Evolutionary conservation across 495 filamentous ascomycete genomes (phyloP), one percentile per base, ranked within the genome.

Genomic region (Parachaetomium inaequale): DNA sequence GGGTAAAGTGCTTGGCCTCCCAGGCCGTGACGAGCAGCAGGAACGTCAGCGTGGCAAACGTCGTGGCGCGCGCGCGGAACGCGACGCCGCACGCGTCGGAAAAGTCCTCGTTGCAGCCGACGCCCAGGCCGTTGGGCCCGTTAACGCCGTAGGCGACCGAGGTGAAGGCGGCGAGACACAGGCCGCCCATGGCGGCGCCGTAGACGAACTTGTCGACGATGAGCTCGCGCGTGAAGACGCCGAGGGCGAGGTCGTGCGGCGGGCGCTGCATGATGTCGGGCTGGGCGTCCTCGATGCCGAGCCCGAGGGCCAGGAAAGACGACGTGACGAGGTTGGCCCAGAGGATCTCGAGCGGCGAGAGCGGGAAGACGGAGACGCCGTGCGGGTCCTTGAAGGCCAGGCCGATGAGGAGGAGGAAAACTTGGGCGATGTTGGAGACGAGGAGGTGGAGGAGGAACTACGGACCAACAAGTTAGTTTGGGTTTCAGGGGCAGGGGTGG

Each of bases 311-410:
- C 2, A 88, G 84, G 68, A 92, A 85, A 2, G 84, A 87, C 10
- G 87, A 90, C 1, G 89, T 91, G 36, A 90, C 74, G 71, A 91
- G 83, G 72, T 90, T 92, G 61, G 88, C 85, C 88, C 88, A 91
- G 38, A 92, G 77, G 62, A 91, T 89, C 57, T 91, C 84, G 4
- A 92, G 77, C 8, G 88, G 88, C 0, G 86, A 84, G 25, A 92
- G 75, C 2, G 88, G 88, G 65, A 90, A 92, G n/a, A 92, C 86
- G 5, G 88, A 91, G 42, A 86, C 77, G 8, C 80, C 81, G 5
- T 76, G 68, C 0, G 68, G 36, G 69, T 92, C 88, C 66, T 90
- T 87, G 76, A 92, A 90, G 12, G 77, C 83, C 3, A 92, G 81
- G 34, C 87, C 88, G 59, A 88, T 82, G 23, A 92, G 79, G 21